phyloP scores from a whole-genome alignment of 2,329 filamentous ascomycete genomes.

The Lachnellula arida region DNA sequence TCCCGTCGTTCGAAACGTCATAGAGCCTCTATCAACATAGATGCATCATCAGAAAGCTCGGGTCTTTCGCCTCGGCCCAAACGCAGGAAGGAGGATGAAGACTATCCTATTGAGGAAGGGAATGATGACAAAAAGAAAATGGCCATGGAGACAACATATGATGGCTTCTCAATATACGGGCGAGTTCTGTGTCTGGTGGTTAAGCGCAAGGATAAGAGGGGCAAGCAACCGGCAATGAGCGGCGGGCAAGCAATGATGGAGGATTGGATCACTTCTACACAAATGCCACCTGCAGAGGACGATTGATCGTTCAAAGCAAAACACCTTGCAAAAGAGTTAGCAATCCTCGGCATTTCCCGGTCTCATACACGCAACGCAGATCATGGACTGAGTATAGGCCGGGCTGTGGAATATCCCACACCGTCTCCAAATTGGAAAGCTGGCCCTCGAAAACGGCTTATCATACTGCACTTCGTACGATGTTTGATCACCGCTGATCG shows the following conservation, averaged over 20 bases:
- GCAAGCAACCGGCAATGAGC: conserved; percentile 30
- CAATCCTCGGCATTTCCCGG: conserved; percentile 1
- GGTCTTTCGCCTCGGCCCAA: conserved; percentile 35
- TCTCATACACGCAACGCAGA: conserved; percentile 6
- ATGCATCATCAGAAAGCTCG: conserved; percentile 22
- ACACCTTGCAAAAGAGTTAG: neutral
- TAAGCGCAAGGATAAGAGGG: conserved; percentile 60
- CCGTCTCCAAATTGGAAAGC: neutral
- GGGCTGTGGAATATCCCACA: neutral
- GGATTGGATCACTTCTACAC: conserved; percentile 80
- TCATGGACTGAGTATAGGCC: neutral
- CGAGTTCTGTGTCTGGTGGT: conserved; percentile 88
- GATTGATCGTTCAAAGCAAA: conserved; percentile 2
- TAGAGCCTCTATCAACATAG: conserved; percentile 26
- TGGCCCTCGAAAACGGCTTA: neutral
- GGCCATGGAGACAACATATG: conserved; percentile 79
- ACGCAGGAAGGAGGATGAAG: conserved; percentile 38
- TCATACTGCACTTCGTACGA: too few relatives aligned
- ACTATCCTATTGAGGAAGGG: conserved; percentile 28
- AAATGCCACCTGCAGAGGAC: conserved; percentile 43
- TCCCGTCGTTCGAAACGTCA: conserved; percentile 28
- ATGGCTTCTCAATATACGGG: conserved; percentile 94
- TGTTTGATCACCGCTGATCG: neutral
- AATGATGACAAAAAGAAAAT: conserved; percentile 86
- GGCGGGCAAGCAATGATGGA: conserved; percentile 70